Base-by-base conservation (phyloP, 345 rosid species). In the Lagerstroemia speciosa region DNA sequence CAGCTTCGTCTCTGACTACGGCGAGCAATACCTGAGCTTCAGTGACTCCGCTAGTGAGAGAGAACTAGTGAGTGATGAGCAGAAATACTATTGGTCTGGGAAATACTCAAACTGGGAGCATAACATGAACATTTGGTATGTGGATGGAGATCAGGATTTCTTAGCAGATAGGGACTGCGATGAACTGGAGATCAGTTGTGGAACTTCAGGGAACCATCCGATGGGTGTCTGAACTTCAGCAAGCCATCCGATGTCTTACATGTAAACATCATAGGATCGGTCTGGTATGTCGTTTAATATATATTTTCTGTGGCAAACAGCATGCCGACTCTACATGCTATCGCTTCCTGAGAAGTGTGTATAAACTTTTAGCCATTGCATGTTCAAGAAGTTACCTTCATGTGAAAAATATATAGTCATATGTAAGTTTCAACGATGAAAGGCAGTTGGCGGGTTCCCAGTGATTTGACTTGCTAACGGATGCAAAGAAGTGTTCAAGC, bases 1-100 rank as follows among this genome's bases (percentile, higher is more conserved):
- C 67, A 67, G 75, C 68, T 62, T 62, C 1, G 72, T 62, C 53
- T 73, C 76, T 1, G 67, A 73, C 14, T 38, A 38, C 2, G 55
- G 55, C 11, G 74, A 72, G 55, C 74, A 45, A 17, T 72, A 41
- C 76, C 32, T 62, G n/a, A 73, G 71, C 55, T 73, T 67, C 3
- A 71, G 71, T 15, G 68, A 61, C 30, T 50, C 66, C 8, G 52
- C 38, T 0, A 46, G 27, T 26, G 67, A 73, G 14, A 48, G 32
- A 36, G 62, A 62, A 30, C 62, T 62, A 20, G 24, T 16, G 17
- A 27, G 26, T 34, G 63, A 63, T 24, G 62, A 26, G 29, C 63
- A 57, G 2, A 2, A n/a, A 14, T 12, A 30, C 33, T 10, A 5
- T 12, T 58, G 63, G 63, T 15, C 63, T 14, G 34, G 32, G 12